Conservation (phyloP, 805 yeast species). For the Teunomyces aglyptinius region DNA sequence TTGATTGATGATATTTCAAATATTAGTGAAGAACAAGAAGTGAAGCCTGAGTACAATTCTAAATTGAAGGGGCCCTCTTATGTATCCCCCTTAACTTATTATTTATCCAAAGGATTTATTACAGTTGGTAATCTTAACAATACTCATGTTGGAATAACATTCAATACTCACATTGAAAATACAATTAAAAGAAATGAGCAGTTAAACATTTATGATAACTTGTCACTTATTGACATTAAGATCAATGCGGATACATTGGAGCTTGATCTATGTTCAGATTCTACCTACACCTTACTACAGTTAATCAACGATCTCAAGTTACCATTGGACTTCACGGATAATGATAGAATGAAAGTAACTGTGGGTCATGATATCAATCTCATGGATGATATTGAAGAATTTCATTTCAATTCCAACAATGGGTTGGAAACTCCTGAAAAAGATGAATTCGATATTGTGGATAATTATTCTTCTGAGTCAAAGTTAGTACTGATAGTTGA, state of each 20-base stretch:
- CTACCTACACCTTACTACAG: constrained; percentile 69
- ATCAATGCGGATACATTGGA: constrained; percentile 47
- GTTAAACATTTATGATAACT: constrained; percentile 19
- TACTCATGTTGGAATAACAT: constrained; percentile 34
- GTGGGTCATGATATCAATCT: constrained; percentile 35
- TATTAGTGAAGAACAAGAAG: not conserved
- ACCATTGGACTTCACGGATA: constrained; percentile 59
- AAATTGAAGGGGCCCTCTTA: constrained; percentile 7
- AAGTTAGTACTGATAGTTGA: constrained; percentile 25
- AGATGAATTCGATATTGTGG: not conserved
- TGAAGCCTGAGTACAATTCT: not conserved
- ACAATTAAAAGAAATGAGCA: constrained; percentile 14
- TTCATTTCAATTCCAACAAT: not conserved
- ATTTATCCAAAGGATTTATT: constrained; percentile 50
- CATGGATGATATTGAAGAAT: constrained; percentile 35
- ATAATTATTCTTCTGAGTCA: not conserved
- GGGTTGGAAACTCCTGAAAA: not conserved
- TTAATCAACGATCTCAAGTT: constrained; percentile 68
- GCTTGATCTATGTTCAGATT: constrained; percentile 77
- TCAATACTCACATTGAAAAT: constrained; percentile 23
- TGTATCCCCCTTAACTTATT: constrained; percentile 36
- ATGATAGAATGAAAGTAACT: constrained; percentile 53
- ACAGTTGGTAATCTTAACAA: constrained; percentile 48
- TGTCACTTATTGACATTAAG: constrained; percentile 41
- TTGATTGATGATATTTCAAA: constrained; percentile 59